Conservation (phyloP, 768 basidiomycete species). For the Fistulinella prunicolor region DNA sequence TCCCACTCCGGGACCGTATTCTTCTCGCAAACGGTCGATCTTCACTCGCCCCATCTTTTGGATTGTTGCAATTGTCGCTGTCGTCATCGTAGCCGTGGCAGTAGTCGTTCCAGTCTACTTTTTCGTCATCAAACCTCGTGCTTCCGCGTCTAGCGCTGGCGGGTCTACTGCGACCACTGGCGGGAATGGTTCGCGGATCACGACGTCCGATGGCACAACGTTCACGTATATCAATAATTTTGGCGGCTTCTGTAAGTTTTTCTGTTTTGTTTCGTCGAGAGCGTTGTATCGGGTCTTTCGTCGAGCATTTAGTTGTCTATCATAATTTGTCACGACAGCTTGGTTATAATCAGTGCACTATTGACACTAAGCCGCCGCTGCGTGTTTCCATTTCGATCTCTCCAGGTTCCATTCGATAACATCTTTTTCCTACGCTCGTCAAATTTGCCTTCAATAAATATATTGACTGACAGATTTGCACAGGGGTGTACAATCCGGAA, state of each 20-base stretch:
- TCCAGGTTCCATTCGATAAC: background rate
- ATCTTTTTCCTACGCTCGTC: slow-evolving; percentile 1
- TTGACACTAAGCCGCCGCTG: too few relatives aligned
- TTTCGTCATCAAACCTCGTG: slow-evolving; percentile 24
- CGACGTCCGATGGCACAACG: slow-evolving; percentile 60
- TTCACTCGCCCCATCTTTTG: slow-evolving; percentile 25
- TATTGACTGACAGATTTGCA: slow-evolving; percentile 5
- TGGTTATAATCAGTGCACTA: too few relatives aligned
- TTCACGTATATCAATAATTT: slow-evolving; percentile 79
- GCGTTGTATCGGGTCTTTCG: too few relatives aligned
- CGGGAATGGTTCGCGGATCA: slow-evolving; percentile 66
- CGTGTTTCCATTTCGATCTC: background rate
- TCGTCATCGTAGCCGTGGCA: slow-evolving; percentile 33
- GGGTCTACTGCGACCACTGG: slow-evolving; percentile 39
- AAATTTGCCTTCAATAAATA: background rate
- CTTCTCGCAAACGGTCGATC: slow-evolving; percentile 17
- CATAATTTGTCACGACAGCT: too few relatives aligned
- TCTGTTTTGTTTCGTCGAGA: background rate
- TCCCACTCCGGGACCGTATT: background rate
- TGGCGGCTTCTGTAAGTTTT: slow-evolving; percentile 64
- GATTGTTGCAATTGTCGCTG: slow-evolving; percentile 27
- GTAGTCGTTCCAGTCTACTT: slow-evolving; percentile 44
- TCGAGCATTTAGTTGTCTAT: too few relatives aligned
- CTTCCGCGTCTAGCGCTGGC: slow-evolving; percentile 5
- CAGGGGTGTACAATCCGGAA: slow-evolving; percentile 65